A percentile compares a stretch with the other conserved stretches of the same genome.
These are phyloP conservation scores for Metschnikowia vanudenii DNA, from an alignment of 805 yeast genomes.

Conservation along the genomic window DNA sequence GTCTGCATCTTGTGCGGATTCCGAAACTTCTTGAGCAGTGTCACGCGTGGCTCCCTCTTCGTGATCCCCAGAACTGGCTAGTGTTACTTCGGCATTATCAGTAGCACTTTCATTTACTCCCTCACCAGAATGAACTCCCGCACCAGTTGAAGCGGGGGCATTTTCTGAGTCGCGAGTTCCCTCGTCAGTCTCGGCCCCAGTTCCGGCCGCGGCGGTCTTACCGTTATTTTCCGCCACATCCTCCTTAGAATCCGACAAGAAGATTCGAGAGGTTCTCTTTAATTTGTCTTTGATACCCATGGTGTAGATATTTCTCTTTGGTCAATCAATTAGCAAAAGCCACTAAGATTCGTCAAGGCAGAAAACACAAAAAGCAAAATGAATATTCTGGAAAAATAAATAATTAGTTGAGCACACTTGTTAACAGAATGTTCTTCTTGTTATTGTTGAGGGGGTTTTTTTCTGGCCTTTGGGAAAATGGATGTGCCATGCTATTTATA, in stretches of 20 bases:
- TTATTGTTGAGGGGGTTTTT: no score
- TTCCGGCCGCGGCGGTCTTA: not conserved
- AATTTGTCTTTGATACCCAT: slow-evolving; percentile 20
- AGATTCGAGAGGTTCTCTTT: slow-evolving; percentile 18
- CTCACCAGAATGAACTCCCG: not conserved
- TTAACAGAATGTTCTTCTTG: slow-evolving; percentile 5
- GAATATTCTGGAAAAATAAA: not conserved
- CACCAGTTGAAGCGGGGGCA: slow-evolving; percentile 3
- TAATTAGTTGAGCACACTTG: not conserved
- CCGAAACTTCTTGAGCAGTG: slow-evolving; percentile 5
- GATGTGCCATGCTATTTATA: slow-evolving; percentile 13
- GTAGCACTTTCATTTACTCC: slow-evolving; percentile 5
- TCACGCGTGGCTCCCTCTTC: slow-evolving; percentile 10
- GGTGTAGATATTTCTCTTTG: not conserved
- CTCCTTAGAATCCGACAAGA: slow-evolving; percentile 16
- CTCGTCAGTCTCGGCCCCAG: slow-evolving; percentile 2
- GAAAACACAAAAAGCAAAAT: not conserved
- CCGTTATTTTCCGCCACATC: slow-evolving; percentile 9
- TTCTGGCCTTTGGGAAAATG: slow-evolving; percentile 1
- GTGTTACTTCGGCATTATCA: slow-evolving; percentile 10
- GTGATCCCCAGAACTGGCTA: slow-evolving; percentile 11
- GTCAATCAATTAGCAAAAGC: not conserved
- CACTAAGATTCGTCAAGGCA: not conserved
- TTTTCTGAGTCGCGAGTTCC: not conserved
- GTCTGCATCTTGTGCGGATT: slow-evolving; percentile 5